phyloP scores from a whole-genome alignment of 352 stramenopile genomes.

The Globisporangium canariense region DNA sequence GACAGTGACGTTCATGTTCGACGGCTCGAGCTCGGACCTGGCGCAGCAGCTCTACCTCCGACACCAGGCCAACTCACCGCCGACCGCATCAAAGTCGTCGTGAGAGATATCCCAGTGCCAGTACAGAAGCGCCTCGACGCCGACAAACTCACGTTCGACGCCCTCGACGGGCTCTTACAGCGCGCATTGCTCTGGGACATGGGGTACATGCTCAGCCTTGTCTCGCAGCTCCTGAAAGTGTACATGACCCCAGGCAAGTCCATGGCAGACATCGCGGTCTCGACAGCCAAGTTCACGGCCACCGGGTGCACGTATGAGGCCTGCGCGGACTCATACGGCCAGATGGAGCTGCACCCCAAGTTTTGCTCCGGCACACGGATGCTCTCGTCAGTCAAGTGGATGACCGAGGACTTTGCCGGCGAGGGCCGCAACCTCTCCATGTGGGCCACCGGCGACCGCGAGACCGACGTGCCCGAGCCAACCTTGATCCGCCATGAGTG shows the following conservation, averaged over 20 bases:
- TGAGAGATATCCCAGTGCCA: not conserved
- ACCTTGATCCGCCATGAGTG: slow-evolving; percentile 1
- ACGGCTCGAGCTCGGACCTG: slow-evolving; percentile 18
- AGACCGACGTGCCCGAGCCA: slow-evolving; percentile 2
- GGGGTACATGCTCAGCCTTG: slow-evolving; percentile 26
- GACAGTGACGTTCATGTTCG: not conserved
- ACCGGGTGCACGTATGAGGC: slow-evolving; percentile 17
- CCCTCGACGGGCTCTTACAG: slow-evolving; percentile 34
- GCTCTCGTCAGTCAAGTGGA: slow-evolving; percentile 24
- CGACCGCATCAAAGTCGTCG: not conserved
- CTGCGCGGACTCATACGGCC: slow-evolving; percentile 20
- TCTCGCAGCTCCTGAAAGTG: slow-evolving; percentile 25
- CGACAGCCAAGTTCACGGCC: slow-evolving; percentile 20
- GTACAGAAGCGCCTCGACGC: slow-evolving; percentile 16
- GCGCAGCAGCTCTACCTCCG: slow-evolving; percentile 18
- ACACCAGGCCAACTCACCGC: not conserved
- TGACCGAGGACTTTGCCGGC: slow-evolving; percentile 16
- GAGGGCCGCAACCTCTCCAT: slow-evolving; percentile 18
- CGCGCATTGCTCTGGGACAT: slow-evolving; percentile 57
- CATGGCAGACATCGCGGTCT: slow-evolving; percentile 31
- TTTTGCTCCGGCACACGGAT: slow-evolving; percentile 21
- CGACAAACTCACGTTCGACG: slow-evolving; percentile 18
- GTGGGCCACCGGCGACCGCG: slow-evolving; percentile 18
- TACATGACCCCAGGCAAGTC: slow-evolving; percentile 23
- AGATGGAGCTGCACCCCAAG: slow-evolving; percentile 16